Base-by-base conservation (phyloP, 2,329 filamentous ascomycete species). In the Apiospora sp. region DNA sequence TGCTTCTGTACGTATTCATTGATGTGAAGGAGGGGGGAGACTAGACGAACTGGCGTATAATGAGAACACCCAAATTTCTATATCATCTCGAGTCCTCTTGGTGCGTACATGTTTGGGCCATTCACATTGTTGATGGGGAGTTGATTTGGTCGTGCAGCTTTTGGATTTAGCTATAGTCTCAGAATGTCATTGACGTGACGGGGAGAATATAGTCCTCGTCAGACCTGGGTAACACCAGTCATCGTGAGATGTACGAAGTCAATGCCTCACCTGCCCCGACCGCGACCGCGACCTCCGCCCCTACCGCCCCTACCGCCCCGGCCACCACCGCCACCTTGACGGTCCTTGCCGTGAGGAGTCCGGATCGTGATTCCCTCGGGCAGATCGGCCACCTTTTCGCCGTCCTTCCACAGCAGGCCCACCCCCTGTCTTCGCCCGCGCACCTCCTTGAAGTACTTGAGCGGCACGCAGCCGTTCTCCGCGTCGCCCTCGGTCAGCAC, bases 371-470 rank as follows among this genome's bases (percentile, higher is more conserved):
- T 84, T 0, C 83, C 86, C 67, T 86, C 84, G 70, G 93, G 94
- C 77, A 96, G 83, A 79, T 95, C 91, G 13, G 87, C 88, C 68
- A 91, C 83, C 79, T 92, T 87, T 78, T 90, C 84, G 0, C 95
- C 95, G 76, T 92, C 88, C 80, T 89, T 89, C 87, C 94, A 92
- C 77, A 98, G 84, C 67, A 93, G 84, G 0, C 90, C 91, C 0
- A 92, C 86, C 46, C 88, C 88, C 71, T 85, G 83, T 73, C 83
- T 88, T 73, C 92, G 83, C 0, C 90, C 92, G 75, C 89, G 88
- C 1, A 96, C 95, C 78, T 90, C 88, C 83, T 89, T 88, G 78
- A 97, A 96, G 79, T 92, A 94, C 77, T 87, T 86, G 27, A 88
- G 81, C 43, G 90, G 87, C 75, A 97, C 84, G 8, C 93, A 70